phyloP scores from a whole-genome alignment of 2,329 filamentous ascomycete genomes.

The Colletotrichum gloeosporioides region DNA sequence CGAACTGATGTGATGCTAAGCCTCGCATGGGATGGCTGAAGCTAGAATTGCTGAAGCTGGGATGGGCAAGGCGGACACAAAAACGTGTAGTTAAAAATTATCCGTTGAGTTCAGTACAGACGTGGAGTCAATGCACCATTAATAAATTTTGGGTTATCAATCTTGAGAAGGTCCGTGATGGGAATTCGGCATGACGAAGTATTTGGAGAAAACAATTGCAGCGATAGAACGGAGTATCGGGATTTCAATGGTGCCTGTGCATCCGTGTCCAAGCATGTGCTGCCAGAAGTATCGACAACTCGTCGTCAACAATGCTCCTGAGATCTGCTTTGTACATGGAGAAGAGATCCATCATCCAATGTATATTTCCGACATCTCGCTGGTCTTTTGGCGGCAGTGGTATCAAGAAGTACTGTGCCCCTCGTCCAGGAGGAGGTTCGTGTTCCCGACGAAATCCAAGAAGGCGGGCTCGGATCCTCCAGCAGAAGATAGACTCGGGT shows the following conservation, averaged over 20 bases:
- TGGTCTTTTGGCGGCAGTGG: not conserved
- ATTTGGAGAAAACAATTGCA: not conserved
- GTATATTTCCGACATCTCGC: not conserved
- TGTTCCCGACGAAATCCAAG: not conserved
- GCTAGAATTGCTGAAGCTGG: not conserved
- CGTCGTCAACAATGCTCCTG: not conserved
- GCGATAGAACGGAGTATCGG: not conserved
- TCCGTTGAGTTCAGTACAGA: not conserved
- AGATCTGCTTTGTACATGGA: not conserved
- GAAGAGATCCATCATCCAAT: not conserved
- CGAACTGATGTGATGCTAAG: not conserved
- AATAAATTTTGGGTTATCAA: not conserved
- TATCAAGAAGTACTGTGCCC: not conserved
- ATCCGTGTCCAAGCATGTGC: not conserved
- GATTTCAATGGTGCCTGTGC: not conserved
- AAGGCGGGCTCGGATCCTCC: not conserved
- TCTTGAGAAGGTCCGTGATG: not conserved
- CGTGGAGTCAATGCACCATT: not conserved
- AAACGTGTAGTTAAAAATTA: not conserved
- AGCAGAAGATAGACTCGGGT: not conserved
- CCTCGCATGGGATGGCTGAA: not conserved
- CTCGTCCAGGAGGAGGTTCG: not conserved
- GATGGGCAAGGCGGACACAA: not conserved
- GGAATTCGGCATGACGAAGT: not conserved
- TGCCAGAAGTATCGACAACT: not conserved